These are phyloP conservation scores for Haplographium delicatum DNA, from an alignment of 495 filamentous ascomycete species.

Conservation along the genomic window DNA sequence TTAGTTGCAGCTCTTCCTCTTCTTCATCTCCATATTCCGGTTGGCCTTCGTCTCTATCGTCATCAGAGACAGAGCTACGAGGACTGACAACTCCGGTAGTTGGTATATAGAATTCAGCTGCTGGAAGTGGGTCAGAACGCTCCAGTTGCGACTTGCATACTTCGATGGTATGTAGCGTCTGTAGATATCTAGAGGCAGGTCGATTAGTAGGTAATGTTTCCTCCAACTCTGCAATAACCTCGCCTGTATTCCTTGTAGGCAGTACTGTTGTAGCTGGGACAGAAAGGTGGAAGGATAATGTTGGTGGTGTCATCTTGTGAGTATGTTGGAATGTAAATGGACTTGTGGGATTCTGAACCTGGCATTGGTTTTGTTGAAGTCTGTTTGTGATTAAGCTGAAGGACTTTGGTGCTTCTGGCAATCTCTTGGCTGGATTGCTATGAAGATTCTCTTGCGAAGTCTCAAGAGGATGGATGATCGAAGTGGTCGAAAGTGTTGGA, in stretches of 20 bases:
- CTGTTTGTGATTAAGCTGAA: too few species aligned
- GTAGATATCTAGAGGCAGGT: not conserved
- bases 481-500: too few species aligned
- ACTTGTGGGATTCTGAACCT: too few species aligned
- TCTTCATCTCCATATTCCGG: not conserved
- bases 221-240: constrained; percentile 25
- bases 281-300: not conserved
- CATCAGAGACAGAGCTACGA: not conserved
- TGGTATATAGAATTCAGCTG: not conserved
- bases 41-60: constrained; percentile 28
- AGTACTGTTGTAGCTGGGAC: constrained; percentile 13
- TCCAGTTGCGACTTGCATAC: not conserved
- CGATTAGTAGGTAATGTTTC: not conserved
- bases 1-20: constrained; percentile 4
- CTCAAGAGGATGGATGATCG: too few species aligned
- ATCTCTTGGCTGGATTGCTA: too few species aligned
- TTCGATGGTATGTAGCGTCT: not conserved
- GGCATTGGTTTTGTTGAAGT: too few species aligned
- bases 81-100: not conserved
- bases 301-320: not conserved
- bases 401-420: too few species aligned
- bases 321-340: too few species aligned
- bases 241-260: constrained; percentile 15
- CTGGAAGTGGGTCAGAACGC: not conserved
- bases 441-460: too few species aligned